phyloP scores from a whole-genome alignment of 257 asterid genomes.

The Scutellaria barbata region DNA sequence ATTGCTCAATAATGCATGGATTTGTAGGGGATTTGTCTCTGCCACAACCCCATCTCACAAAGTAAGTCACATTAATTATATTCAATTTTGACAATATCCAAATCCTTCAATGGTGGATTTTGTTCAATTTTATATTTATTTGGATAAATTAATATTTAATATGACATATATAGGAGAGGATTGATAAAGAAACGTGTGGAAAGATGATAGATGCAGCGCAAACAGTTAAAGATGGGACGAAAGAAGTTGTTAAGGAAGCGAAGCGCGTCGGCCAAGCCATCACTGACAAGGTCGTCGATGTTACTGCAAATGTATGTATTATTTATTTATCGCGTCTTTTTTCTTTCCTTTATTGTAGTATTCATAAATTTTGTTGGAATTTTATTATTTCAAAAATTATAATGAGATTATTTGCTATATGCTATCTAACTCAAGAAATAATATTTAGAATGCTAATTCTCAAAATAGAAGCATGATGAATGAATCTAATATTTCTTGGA shows the following conservation, averaged over 20 bases:
- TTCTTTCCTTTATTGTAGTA: not conserved
- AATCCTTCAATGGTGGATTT: not conserved
- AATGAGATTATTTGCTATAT: no score
- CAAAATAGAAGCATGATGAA: no score
- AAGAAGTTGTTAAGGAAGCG: conserved; percentile 62
- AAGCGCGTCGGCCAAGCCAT: conserved; percentile 54
- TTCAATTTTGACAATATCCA: no score
- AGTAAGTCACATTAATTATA: conserved; percentile 40
- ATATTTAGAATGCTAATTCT: no score
- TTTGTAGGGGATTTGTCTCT: conserved; percentile 53
- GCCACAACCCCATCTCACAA: conserved; percentile 53
- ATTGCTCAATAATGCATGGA: conserved; percentile 39
- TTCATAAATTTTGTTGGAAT: no score
- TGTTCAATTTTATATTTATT: not conserved
- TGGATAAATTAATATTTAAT: not conserved
- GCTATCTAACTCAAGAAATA: no score
- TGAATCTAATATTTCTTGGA: no score
- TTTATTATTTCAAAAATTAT: no score
- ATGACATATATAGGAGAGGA: conserved; percentile 31
- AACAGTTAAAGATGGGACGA: conserved; percentile 69
- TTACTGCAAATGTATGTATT: conserved; percentile 57
- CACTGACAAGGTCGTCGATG: conserved; percentile 43
- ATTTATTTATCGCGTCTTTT: not conserved
- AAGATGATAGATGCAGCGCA: conserved; percentile 78
- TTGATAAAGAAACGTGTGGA: conserved; percentile 71